A percentile compares a stretch with the other conserved stretches of the same genome.
Evolutionary conservation across 129 eudicot genomes (phyloP).

Genomic region (Helichrysum umbraculigerum): DNA sequence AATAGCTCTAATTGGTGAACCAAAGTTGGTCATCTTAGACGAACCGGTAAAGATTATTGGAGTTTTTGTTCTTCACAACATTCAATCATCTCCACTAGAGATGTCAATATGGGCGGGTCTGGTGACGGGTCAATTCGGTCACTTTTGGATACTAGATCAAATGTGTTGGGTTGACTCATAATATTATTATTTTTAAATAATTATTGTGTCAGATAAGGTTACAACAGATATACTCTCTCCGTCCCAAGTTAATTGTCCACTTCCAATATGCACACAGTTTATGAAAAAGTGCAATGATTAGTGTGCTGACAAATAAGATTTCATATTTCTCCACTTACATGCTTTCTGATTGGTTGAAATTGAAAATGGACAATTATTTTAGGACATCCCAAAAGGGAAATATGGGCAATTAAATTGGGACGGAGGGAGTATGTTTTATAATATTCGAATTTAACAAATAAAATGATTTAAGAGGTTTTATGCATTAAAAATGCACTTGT

Average conservation of each 20-base stretch:
- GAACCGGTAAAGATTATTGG: constrained; percentile 65
- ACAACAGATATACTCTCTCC: neutral
- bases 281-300: too few species aligned
- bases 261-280: too few species aligned
- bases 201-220: neutral
- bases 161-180: neutral
- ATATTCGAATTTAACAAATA: neutral
- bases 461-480: neutral
- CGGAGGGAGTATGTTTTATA: neutral
- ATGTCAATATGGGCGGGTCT: neutral
- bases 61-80: neutral
- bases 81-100: constrained; percentile 2
- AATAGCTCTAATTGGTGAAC: constrained; percentile 91
- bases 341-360: too few species aligned
- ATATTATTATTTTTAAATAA: neutral
- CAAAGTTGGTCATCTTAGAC: constrained; percentile 85
- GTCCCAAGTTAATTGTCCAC: too few species aligned
- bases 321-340: too few species aligned
- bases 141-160: neutral
- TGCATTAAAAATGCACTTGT: too few species aligned
- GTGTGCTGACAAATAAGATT: too few species aligned
- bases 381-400: too few species aligned
- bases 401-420: too few species aligned
- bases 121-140: neutral
- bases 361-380: too few species aligned